Evolutionary conservation across 768 basidiomycete genomes (phyloP), one percentile per base, ranked within the genome.

Genomic region (Calocera cornea): DNA sequence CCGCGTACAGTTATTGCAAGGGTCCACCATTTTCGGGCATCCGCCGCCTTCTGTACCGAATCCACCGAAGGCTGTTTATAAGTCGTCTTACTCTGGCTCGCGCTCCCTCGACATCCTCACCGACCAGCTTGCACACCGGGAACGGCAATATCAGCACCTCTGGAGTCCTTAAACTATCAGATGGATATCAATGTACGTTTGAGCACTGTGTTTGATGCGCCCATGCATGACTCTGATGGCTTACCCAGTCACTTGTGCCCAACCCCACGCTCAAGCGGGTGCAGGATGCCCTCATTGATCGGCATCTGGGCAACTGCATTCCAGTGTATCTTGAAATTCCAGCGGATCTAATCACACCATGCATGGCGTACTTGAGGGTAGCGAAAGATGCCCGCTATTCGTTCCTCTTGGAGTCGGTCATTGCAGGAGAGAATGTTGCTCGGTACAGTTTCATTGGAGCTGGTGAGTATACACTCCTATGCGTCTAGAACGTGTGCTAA

Each of bases 391-490:
- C 92, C 0, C 90, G 89, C 75, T 91, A 95, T 79, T 94, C 91
- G 75, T 99, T 98, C 77, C 79, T 99, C 60, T 83, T 99, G 47
- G 97, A 99, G 77, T 94, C 92, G 54, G 89, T 98, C 49, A 82
- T 92, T 33, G 89, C 85, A 33, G 95, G 94, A 44, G 92, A 97
- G 80, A 91, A 86, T 74, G 79, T 95, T 63, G 94, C 90, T 36
- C 85, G 97, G 65, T 99, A 95, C 78, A 93, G 91, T 73, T 98
- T 97, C 78, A 89, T 99, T 69, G 97, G 97, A 41, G 87, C 94
- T 76, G 92, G 95, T 95, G 74, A 73, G 83, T 76, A 41, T 38
- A 66, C 41, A 34, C 65, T 66, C 22, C 14, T 41, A n/a, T n/a
- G n/a, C n/a, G n/a, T 49, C 36, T 65, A 7, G 27, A 12, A 11